Base-by-base conservation (phyloP, 2,329 filamentous ascomycete genomes). In the Fusarium marasasianum region DNA sequence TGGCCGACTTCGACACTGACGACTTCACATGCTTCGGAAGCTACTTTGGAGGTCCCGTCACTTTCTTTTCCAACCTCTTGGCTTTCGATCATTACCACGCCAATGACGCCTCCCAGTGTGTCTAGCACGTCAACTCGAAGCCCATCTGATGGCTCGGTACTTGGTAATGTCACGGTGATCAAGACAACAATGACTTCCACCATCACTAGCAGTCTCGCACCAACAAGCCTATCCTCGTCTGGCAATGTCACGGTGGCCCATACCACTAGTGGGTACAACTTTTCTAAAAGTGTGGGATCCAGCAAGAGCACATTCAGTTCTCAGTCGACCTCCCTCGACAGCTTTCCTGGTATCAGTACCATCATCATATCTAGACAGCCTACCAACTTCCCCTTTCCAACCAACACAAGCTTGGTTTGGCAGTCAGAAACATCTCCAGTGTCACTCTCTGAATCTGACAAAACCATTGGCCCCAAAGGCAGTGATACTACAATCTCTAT, bases 1-100 rank as follows among this genome's bases (percentile, higher is more conserved):
- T 77, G 76, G 76, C 62, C 69, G 24, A 77, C 76, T 35, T 64
- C 60, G 26, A 69, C 69, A 17, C 24, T 75, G n/a, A 50, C 48
- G 29, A 43, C 57, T 37, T 44, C 71, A 17, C 45, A 31, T 18
- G 61, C 62, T n/a, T 54, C 55, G 14, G 20, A 29, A 9, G 22
- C 38, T 18, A 69, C 38, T 15, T 29, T 48, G 10, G 57, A 31
- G 26, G 38, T 50, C 11, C 59, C 66, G 2, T 48, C 66, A 35
- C 29, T 73, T 41, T 53, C 53, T 18, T 70, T 71, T n/a, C 53
- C 68, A 4, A 53, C 43, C 29, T 63, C 66, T 33, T 48, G 56
- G 33, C 51, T 62, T 31, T 63, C 71, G 11, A 64, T 69, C 29
- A 59, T 69, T 13, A 69, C 50, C 29, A 69, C 71, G 4, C 64